A percentile compares a stretch with the other conserved stretches of the same genome.
Conservation (phyloP, 768 basidiomycete species). For the Tylopilus subfusipes region DNA sequence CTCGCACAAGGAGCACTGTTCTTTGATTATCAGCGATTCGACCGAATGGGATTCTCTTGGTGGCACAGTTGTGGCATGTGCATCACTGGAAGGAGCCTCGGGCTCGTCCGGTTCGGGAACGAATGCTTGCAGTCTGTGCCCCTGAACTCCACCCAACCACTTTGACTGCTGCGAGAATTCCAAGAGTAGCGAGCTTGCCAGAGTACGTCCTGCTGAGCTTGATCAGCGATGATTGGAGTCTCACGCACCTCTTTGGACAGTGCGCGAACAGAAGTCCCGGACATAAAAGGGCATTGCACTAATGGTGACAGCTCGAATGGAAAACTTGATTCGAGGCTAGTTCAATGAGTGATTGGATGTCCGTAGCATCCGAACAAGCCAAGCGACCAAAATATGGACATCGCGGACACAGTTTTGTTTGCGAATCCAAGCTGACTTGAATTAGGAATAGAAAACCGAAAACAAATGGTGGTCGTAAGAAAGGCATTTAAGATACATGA, state of each 20-base stretch:
- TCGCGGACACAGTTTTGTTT: background rate
- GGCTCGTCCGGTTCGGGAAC: background rate
- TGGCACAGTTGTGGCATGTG: too few species aligned
- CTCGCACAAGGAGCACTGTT: background rate
- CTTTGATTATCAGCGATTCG: background rate
- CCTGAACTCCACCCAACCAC: too few species aligned
- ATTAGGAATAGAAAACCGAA: background rate
- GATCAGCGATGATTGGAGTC: background rate
- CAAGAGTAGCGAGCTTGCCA: background rate
- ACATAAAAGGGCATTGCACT: background rate
- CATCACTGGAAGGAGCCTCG: too few species aligned
- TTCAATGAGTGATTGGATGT: background rate
- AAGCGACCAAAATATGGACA: background rate
- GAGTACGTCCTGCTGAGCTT: background rate
- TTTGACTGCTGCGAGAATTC: background rate
- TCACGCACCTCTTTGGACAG: background rate
- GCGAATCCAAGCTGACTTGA: background rate
- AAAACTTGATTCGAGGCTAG: background rate
- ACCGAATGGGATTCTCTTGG: too few species aligned
- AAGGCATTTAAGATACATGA: constrained; percentile 20
- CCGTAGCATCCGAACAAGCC: background rate
- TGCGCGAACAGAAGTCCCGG: background rate
- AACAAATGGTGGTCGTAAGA: constrained; percentile 10
- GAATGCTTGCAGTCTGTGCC: background rate
- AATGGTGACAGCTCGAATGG: background rate